These are phyloP conservation scores for Peronospora tabacina DNA, from an alignment of 352 stramenopile species.

Conservation along the genomic window DNA sequence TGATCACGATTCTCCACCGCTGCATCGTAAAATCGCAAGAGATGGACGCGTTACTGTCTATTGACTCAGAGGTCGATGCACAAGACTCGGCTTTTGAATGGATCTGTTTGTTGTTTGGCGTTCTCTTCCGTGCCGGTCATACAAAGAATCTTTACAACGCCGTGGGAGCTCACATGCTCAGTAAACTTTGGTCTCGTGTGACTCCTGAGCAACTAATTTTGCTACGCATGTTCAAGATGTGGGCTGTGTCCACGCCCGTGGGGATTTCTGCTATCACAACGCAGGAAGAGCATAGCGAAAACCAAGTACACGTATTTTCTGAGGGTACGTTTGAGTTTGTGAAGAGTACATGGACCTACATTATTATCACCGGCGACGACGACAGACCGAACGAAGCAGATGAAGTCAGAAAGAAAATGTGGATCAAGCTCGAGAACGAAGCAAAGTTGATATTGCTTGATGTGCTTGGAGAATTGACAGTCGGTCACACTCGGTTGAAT, in stretches of 20 bases:
- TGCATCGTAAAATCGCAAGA: conserved; percentile 35
- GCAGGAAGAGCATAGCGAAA: conserved; percentile 5
- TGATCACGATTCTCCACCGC: conserved; percentile 70
- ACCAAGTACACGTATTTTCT: conserved; percentile 4
- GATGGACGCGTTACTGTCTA: conserved; percentile 2
- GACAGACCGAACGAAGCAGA: conserved; percentile 55
- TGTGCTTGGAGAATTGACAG: conserved; percentile 53
- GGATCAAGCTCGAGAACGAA: conserved; percentile 68
- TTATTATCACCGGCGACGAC: conserved; percentile 38
- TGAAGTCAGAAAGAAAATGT: conserved; percentile 56
- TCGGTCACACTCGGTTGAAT: conserved; percentile 9
- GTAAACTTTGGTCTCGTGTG: conserved; percentile 69
- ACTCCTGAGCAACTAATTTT: conserved; percentile 77
- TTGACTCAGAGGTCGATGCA: conserved; percentile 23
- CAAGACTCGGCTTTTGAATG: conserved; percentile 72
- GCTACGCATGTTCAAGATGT: conserved; percentile 68
- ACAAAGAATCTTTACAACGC: conserved; percentile 60
- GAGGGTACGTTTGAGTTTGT: conserved; percentile 45
- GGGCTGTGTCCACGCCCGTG: conserved; percentile 24
- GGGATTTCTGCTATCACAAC: background rate
- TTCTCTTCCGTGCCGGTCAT: conserved; percentile 44
- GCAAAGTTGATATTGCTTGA: conserved; percentile 68
- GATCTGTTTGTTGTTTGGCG: conserved; percentile 59
- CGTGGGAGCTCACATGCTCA: conserved; percentile 66
- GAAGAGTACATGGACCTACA: conserved; percentile 43